Evolutionary conservation across 768 basidiomycete species (phyloP).

Genomic region (Strobilomyces confusus): DNA sequence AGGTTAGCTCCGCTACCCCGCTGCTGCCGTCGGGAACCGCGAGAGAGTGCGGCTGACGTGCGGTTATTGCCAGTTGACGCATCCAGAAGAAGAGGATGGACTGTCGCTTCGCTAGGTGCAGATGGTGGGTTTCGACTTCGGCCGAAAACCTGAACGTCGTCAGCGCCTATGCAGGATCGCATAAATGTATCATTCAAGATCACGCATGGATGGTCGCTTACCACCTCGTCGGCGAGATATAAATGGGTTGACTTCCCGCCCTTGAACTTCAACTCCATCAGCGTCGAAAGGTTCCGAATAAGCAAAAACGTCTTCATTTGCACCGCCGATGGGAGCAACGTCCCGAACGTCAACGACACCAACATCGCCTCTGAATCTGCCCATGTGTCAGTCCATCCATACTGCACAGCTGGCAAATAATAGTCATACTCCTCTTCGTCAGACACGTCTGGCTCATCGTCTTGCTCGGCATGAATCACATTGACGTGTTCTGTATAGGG

Average conservation of each 20-base stretch:
- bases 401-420: background rate
- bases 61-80: slow-evolving; percentile 45
- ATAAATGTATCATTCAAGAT: background rate
- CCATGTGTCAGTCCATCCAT: slow-evolving; percentile 13
- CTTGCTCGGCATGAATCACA: slow-evolving; percentile 60
- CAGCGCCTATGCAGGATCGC: slow-evolving; percentile 36
- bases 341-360: slow-evolving; percentile 36
- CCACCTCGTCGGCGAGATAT: slow-evolving; percentile 53
- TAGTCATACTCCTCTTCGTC: slow-evolving; percentile 61
- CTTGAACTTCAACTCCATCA: slow-evolving; percentile 40
- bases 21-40: slow-evolving; percentile 52
- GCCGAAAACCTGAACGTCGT: slow-evolving; percentile 61
- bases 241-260: slow-evolving; percentile 38
- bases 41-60: slow-evolving; percentile 39
- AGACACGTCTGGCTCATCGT: slow-evolving; percentile 59
- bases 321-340: slow-evolving; percentile 24
- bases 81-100: slow-evolving; percentile 81
- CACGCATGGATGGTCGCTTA: slow-evolving; percentile 1
- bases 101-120: slow-evolving; percentile 63
- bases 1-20: slow-evolving; percentile 47
- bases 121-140: slow-evolving; percentile 49
- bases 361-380: slow-evolving; percentile 40
- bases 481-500: slow-evolving; percentile 43
- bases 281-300: slow-evolving; percentile 52
- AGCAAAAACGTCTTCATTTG: slow-evolving; percentile 50